Conservation (phyloP, 352 stramenopile genomes). For the Peronospora destructor region DNA sequence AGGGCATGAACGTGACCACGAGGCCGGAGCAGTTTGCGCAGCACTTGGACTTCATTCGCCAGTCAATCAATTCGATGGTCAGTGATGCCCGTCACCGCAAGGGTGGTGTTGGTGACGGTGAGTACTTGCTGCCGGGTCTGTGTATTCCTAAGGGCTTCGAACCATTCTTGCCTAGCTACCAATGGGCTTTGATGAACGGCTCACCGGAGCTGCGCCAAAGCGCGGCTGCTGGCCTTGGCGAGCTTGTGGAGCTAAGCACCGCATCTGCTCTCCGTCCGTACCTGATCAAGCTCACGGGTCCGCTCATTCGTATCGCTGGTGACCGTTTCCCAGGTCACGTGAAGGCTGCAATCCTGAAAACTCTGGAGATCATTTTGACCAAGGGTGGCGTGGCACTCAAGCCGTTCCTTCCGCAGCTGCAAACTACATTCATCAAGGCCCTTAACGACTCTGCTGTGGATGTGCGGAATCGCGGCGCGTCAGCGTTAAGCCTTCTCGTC, state of each 20-base stretch:
- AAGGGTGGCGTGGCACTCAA: conserved; percentile 96
- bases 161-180: conserved; percentile 96
- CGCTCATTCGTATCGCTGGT: conserved; percentile 98
- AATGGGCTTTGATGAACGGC: conserved; percentile 96
- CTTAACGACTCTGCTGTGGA: conserved; percentile 94
- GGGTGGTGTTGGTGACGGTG: conserved; percentile 72
- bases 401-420: conserved; percentile 99
- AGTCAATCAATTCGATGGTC: conserved; percentile 95
- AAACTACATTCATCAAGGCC: conserved; percentile 99
- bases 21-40: conserved; percentile 90
- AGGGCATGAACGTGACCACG: conserved; percentile 87
- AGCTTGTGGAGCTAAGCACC: conserved; percentile 93
- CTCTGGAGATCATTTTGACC: conserved; percentile 92
- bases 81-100: conserved; percentile 93
- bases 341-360: conserved; percentile 97
- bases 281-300: conserved; percentile 95
- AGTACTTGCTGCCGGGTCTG: conserved; percentile 74
- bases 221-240: conserved; percentile 91
- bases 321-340: conserved; percentile 96
- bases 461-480: conserved; percentile 88
- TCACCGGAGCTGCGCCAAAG: conserved; percentile 81
- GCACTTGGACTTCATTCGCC: conserved; percentile 96
- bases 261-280: conserved; percentile 88
- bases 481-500: conserved; percentile 91
- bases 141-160: conserved; percentile 89